phyloP scores from a whole-genome alignment of 2,329 filamentous ascomycete genomes.

The Aspergillus japonicus region DNA sequence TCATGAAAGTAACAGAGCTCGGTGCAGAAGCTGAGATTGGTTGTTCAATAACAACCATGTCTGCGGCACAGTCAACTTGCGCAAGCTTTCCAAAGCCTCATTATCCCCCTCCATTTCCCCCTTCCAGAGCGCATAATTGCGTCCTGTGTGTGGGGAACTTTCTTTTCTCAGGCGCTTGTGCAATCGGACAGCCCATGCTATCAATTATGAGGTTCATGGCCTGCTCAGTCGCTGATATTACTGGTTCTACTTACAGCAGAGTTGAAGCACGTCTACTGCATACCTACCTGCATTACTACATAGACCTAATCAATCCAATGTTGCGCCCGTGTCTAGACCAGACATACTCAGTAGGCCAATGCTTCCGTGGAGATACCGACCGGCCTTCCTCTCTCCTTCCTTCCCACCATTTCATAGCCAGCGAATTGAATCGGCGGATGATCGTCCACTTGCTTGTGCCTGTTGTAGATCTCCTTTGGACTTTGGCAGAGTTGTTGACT shows the following conservation, averaged over 20 bases:
- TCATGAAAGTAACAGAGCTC: not conserved
- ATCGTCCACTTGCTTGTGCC: constrained; percentile 10
- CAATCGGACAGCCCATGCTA: not conserved
- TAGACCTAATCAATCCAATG: not conserved
- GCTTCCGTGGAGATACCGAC: constrained; percentile 12
- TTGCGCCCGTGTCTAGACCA: not conserved
- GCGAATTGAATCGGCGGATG: constrained; percentile 5
- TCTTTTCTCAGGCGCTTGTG: not conserved
- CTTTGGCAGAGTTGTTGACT: not conserved
- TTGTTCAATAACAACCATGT: not conserved
- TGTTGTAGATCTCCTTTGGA: constrained; percentile 3
- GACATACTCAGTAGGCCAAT: not conserved
- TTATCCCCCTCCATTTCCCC: not conserved
- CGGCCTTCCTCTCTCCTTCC: constrained; percentile 8
- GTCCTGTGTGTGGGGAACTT: no score
- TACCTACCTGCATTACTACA: not conserved
- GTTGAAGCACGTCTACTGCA: not conserved
- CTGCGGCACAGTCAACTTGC: constrained; percentile 26
- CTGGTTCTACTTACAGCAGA: not conserved
- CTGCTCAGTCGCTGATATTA: not conserved
- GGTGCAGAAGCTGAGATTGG: not conserved
- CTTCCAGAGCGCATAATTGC: not conserved
- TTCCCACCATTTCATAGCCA: not conserved
- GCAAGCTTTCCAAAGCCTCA: constrained; percentile 9
- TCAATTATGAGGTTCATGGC: not conserved